These are phyloP conservation scores for Fraxinus quadrangulata DNA, from an alignment of 257 asterid genomes.

Conservation along the genomic window DNA sequence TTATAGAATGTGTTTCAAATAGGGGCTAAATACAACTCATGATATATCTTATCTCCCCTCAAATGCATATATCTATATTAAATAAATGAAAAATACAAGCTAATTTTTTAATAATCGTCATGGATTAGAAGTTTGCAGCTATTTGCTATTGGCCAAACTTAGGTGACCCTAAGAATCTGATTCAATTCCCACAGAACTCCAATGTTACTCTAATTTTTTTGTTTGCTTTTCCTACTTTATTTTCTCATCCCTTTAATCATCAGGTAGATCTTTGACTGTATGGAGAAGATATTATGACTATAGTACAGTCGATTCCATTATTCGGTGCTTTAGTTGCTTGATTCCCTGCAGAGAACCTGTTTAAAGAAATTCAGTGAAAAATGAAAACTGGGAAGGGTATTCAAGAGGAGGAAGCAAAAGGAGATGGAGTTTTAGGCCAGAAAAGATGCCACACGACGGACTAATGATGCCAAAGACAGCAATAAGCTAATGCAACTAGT, in stretches of 20 bases:
- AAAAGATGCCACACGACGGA: constrained; percentile 57
- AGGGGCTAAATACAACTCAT: too few relatives aligned
- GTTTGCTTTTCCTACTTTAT: too few relatives aligned
- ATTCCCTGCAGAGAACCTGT: neutral
- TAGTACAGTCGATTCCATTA: constrained; percentile 24
- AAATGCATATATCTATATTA: too few relatives aligned
- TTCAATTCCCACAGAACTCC: too few relatives aligned
- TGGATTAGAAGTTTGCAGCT: too few relatives aligned
- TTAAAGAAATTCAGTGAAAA: neutral
- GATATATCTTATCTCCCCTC: too few relatives aligned
- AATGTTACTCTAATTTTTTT: constrained; percentile 17
- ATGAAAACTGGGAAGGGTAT: constrained; percentile 75
- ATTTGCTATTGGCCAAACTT: too few relatives aligned
- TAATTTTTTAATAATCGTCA: too few relatives aligned
- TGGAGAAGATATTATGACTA: too few relatives aligned
- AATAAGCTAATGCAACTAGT: constrained; percentile 56
- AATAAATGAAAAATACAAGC: too few relatives aligned
- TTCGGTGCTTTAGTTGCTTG: constrained; percentile 16
- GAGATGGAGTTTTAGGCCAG: constrained; percentile 60
- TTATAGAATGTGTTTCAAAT: too few relatives aligned
- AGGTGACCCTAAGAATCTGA: too few relatives aligned
- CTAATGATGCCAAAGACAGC: constrained; percentile 47
- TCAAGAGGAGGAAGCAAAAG: constrained; percentile 73
- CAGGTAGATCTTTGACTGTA: neutral
- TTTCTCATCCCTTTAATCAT: neutral